Base-by-base conservation (phyloP, 495 filamentous ascomycete genomes). In the Penicillium chermesinum region DNA sequence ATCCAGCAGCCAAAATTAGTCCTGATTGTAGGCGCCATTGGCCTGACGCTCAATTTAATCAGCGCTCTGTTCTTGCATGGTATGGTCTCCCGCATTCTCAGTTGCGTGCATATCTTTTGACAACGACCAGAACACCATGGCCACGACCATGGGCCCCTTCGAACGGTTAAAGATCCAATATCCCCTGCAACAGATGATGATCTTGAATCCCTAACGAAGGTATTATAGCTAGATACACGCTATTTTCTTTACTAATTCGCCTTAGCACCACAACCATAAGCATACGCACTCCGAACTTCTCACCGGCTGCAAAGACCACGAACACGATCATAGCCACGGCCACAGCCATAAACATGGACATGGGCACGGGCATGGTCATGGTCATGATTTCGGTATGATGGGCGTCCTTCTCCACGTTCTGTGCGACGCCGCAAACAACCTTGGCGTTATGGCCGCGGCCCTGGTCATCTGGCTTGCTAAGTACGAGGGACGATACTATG, bases 51-150 rank as follows among this genome's bases (percentile, higher is more conserved):
- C 3, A 96, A 96, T 58, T 75, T 95, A 2, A 71, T 86, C 32
- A 89, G 89, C 10, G 84, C 87, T 36, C 70, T 85, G 38, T 80
- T 96, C 17, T 75, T 96, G 45, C 88, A 90, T 52, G 89, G 90
- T 61, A 41, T 14, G 25, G 8, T 32, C 10, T 1, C 9, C 32
- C 9, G 5, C 12, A 7, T 38, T 44, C 1, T n/a, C 7, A 6
- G 7, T 6, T 14, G 19, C 37, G 25, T 25, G 22, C n/a, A n/a
- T n/a, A n/a, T n/a, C n/a, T n/a, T 2, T 42, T 61, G 38, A 58
- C 22, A 10, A 8, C 6, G 15, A 21, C 14, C 15, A 66, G 58
- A 67, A 21, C 63, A 67, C 13, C 33, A 54, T 21, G 35, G 44
- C 16, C 59, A 59, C 41, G 52, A 21, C 15, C 53, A 59, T 33